phyloP scores from a whole-genome alignment of 257 asterid genomes.

The Mentha longifolia region DNA sequence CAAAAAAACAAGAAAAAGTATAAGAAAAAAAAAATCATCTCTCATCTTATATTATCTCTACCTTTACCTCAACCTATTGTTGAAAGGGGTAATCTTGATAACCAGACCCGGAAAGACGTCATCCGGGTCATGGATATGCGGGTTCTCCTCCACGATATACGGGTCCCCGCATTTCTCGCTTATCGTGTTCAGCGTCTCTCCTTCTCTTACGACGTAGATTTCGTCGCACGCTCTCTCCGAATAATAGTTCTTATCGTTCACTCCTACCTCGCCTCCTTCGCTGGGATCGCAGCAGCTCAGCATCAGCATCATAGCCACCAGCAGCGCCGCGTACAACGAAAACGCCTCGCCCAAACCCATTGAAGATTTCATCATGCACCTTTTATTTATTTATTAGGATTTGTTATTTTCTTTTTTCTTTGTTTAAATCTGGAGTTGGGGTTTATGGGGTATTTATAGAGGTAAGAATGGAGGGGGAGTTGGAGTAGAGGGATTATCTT shows the following conservation, averaged over 20 bases:
- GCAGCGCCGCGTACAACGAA: constrained; percentile 60
- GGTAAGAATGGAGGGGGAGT: constrained; percentile 12
- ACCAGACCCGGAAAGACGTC: constrained; percentile 87
- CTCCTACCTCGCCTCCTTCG: constrained; percentile 38
- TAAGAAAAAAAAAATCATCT: too few relatives aligned
- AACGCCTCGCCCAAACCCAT: constrained; percentile 52
- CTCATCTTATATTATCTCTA: too few relatives aligned
- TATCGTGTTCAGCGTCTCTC: constrained; percentile 77
- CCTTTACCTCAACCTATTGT: too few relatives aligned
- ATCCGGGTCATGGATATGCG: constrained; percentile 88
- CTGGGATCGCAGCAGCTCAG: constrained; percentile 64
- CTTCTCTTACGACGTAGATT: constrained; percentile 75
- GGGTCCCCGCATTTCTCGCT: constrained; percentile 88
- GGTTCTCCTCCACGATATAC: constrained; percentile 82
- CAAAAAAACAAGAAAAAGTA: too few relatives aligned
- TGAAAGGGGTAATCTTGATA: constrained; percentile 71
- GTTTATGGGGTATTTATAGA: constrained; percentile 33
- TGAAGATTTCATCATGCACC: constrained; percentile 42
- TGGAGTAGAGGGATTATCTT: constrained; percentile 22
- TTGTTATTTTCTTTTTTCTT: not conserved
- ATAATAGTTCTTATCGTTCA: not conserved
- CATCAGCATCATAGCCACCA: constrained; percentile 57
- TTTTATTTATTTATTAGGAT: too few relatives aligned
- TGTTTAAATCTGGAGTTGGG: not conserved
- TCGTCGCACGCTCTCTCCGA: constrained; percentile 59